A percentile compares a stretch with the other conserved stretches of the same genome.
Conservation (phyloP, 306 rosid species). For the Carpinus fangiana region DNA sequence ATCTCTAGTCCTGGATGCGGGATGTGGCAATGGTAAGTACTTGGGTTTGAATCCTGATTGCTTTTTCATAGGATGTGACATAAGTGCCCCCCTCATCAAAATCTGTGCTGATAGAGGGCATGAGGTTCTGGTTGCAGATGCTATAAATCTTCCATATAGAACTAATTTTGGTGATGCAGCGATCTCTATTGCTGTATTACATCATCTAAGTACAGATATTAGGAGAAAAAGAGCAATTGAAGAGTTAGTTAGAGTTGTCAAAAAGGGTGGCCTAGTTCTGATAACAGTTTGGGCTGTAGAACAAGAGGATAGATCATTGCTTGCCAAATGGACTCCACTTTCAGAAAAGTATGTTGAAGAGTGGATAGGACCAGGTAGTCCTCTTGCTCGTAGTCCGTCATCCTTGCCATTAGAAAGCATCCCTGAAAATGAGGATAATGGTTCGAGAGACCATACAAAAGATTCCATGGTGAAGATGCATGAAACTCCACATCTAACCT, state of each 20-base stretch:
- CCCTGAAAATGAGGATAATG: constrained; percentile 68
- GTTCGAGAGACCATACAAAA: constrained; percentile 33
- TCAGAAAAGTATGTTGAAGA: constrained; percentile 68
- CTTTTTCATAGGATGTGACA: constrained; percentile 80
- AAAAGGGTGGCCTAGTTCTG: constrained; percentile 82
- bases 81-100: constrained; percentile 75
- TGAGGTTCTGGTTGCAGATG: constrained; percentile 88
- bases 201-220: constrained; percentile 84
- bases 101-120: constrained; percentile 77
- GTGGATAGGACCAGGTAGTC: constrained; percentile 92
- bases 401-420: constrained; percentile 66
- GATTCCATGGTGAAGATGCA: constrained; percentile 32
- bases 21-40: constrained; percentile 96
- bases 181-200: constrained; percentile 86
- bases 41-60: constrained; percentile 63
- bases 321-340: constrained; percentile 88
- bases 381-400: constrained; percentile 52
- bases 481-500: constrained; percentile 27
- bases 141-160: constrained; percentile 82
- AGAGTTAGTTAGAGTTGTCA: constrained; percentile 85
- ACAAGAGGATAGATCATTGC: constrained; percentile 74
- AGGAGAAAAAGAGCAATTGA: constrained; percentile 84
- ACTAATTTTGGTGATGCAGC: constrained; percentile 91
- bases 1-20: constrained; percentile 84
- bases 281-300: constrained; percentile 98